Percentiles rank a stretch among this genome's conserved stretches.
These are phyloP conservation scores for Hirschfeldia incana DNA, from an alignment of 345 rosid species.

Conservation along the genomic window DNA sequence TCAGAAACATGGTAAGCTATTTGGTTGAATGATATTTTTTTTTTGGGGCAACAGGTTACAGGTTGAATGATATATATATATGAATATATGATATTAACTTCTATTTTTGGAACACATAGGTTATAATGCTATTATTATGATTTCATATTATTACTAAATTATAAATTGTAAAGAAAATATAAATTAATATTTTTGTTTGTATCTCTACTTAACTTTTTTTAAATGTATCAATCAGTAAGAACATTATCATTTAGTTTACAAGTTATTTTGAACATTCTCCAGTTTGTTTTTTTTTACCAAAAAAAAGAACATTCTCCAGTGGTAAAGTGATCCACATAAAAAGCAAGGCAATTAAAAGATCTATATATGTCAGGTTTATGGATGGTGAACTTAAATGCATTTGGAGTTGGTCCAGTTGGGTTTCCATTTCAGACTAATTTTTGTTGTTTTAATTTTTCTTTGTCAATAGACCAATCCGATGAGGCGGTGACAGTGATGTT, in stretches of 20 bases:
- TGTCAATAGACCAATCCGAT: neutral
- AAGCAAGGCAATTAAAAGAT: neutral
- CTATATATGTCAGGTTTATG: neutral
- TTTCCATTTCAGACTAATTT: neutral
- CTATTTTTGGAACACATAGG: too few relatives aligned
- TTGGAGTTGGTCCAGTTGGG: conserved; percentile 2
- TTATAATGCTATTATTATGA: neutral
- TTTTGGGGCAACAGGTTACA: too few relatives aligned
- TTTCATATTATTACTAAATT: neutral
- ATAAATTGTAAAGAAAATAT: neutral
- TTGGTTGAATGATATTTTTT: neutral
- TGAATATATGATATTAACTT: too few relatives aligned
- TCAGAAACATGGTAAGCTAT: neutral
- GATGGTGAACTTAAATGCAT: conserved; percentile 23
- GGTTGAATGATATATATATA: too few relatives aligned
- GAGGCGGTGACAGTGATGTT: neutral
- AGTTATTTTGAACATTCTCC: neutral
- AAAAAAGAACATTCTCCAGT: neutral
- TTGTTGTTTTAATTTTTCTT: neutral
- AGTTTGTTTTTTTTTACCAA: too few relatives aligned
- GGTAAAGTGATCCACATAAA: conserved; percentile 5
- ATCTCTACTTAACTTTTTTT: neutral
- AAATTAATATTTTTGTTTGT: neutral
- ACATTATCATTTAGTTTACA: neutral
- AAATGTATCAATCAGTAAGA: neutral